These are phyloP conservation scores for Oidiodendron maius DNA, from an alignment of 495 filamentous ascomycete species.

Conservation along the genomic window DNA sequence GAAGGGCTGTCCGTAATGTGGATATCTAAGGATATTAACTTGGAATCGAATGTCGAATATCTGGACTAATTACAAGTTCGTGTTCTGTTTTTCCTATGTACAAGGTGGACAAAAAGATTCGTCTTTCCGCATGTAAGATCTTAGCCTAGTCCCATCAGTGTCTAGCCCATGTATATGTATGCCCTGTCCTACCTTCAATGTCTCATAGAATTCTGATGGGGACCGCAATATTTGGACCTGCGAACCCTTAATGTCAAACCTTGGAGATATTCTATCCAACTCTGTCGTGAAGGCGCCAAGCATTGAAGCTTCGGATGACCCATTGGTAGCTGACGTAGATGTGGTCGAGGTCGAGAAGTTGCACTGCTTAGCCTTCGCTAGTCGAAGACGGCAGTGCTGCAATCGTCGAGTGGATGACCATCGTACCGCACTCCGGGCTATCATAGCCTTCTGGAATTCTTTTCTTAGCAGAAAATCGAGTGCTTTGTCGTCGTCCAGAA, in stretches of 20 bases:
- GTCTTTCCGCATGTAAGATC: slow-evolving; percentile 68
- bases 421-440: slow-evolving; percentile 20
- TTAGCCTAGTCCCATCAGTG: slow-evolving; percentile 51
- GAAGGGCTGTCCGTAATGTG: slow-evolving; percentile 69
- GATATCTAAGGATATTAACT: slow-evolving; percentile 50
- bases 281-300: slow-evolving; percentile 68
- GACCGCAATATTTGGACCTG: slow-evolving; percentile 73
- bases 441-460: slow-evolving; percentile 11
- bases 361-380: slow-evolving; percentile 11
- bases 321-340: slow-evolving; percentile 21
- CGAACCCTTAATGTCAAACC: slow-evolving; percentile 79
- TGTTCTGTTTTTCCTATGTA: slow-evolving; percentile 95
- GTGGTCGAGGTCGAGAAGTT: slow-evolving; percentile 31
- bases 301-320: slow-evolving; percentile 35
- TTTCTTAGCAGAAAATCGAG: background rate
- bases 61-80: slow-evolving; percentile 58
- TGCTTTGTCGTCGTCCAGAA: background rate
- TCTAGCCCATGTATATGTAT: background rate
- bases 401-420: slow-evolving; percentile 18
- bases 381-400: slow-evolving; percentile 14
- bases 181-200: slow-evolving; percentile 61
- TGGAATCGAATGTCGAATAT: background rate
- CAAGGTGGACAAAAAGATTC: slow-evolving; percentile 88
- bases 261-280: slow-evolving; percentile 81
- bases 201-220: slow-evolving; percentile 80